These are phyloP conservation scores for Cyclotella cryptica DNA, from an alignment of 108 stramenopile genomes.

Conservation along the genomic window DNA sequence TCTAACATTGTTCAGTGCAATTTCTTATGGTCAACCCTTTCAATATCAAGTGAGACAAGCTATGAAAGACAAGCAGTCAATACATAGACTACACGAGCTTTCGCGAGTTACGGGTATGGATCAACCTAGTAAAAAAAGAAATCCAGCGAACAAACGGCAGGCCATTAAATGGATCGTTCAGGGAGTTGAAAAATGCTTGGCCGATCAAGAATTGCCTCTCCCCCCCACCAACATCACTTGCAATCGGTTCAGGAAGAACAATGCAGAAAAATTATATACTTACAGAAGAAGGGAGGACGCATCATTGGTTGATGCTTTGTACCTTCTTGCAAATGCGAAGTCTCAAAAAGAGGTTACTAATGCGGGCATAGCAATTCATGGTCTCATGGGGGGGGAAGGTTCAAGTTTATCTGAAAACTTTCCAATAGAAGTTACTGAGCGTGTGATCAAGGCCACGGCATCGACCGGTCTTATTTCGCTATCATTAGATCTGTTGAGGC, in stretches of 20 bases:
- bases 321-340: constrained; percentile 42
- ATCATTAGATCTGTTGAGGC: constrained; percentile 48
- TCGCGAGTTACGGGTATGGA: neutral
- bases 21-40: neutral
- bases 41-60: neutral
- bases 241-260: constrained; percentile 10
- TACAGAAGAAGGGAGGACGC: constrained; percentile 45
- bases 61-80: neutral
- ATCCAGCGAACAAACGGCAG: constrained; percentile 45
- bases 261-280: constrained; percentile 18
- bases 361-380: constrained; percentile 36
- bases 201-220: constrained; percentile 16
- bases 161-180: constrained; percentile 47
- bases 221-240: neutral
- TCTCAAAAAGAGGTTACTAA: constrained; percentile 36
- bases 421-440: constrained; percentile 58
- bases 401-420: constrained; percentile 14
- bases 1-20: neutral
- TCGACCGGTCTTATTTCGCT: constrained; percentile 62
- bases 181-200: constrained; percentile 47
- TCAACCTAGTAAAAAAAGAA: constrained; percentile 6
- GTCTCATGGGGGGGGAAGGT: constrained; percentile 15
- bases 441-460: constrained; percentile 67
- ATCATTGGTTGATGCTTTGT: constrained; percentile 45
- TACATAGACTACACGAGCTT: neutral